phyloP scores from a whole-genome alignment of 106 monocot species.

The Triglochin maritima region DNA sequence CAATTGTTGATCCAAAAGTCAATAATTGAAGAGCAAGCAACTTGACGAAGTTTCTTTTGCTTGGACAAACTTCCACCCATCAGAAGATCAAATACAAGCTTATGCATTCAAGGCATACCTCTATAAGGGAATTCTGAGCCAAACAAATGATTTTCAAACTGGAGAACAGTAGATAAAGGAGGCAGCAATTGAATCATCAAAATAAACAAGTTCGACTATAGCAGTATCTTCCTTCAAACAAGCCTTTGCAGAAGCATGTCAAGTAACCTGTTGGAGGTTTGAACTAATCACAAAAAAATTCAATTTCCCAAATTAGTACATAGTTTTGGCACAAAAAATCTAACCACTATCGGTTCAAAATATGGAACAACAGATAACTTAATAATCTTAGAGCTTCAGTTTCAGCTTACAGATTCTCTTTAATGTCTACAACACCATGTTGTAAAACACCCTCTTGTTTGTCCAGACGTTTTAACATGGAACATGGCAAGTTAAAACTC shows the following conservation, averaged over 20 bases:
- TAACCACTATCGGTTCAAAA: background rate
- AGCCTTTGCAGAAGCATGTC: constrained; percentile 84
- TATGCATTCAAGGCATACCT: constrained; percentile 96
- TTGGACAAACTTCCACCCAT: constrained; percentile 23
- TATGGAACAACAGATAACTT: background rate
- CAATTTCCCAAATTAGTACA: constrained; percentile 33
- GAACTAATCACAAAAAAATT: constrained; percentile 46
- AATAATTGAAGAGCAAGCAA: constrained; percentile 26
- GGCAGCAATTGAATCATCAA: constrained; percentile 84
- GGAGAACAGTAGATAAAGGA: constrained; percentile 84
- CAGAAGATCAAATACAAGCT: constrained; percentile 43
- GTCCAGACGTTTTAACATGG: no score
- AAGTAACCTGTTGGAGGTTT: constrained; percentile 69
- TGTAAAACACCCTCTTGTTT: no score
- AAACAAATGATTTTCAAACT: constrained; percentile 91
- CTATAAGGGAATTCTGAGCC: constrained; percentile 70
- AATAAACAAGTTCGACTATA: constrained; percentile 94
- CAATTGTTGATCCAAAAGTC: constrained; percentile 18
- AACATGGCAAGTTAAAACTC: no score
- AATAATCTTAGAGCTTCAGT: no score
- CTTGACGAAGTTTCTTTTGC: constrained; percentile 23
- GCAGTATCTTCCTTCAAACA: constrained; percentile 92
- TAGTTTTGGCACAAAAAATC: constrained; percentile 17
- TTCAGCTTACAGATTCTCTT: no score
- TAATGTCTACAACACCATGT: no score